Evolutionary conservation across 768 basidiomycete species (phyloP).

Genomic region (Lepiota subincarnata): DNA sequence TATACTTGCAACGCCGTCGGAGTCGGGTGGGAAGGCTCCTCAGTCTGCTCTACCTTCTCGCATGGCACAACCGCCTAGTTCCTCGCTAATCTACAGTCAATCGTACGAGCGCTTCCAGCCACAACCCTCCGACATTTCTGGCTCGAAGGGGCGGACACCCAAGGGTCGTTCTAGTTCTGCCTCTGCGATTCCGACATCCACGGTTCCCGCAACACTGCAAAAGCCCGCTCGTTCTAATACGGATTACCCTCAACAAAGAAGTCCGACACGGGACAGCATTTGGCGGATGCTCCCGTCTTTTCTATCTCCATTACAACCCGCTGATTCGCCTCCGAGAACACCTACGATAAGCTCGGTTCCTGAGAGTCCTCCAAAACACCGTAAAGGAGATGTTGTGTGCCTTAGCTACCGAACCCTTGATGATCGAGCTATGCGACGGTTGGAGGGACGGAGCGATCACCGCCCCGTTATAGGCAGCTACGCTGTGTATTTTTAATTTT

Average conservation of each 20-base stretch:
- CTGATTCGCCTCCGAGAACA: constrained; percentile 12
- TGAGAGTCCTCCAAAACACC: constrained; percentile 25
- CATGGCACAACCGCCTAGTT: not conserved
- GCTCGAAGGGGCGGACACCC: not conserved
- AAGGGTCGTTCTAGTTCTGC: not conserved
- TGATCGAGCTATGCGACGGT: constrained; percentile 66
- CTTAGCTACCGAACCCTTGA: constrained; percentile 70
- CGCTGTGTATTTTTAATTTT: constrained; percentile 54
- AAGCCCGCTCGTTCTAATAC: constrained; percentile 14
- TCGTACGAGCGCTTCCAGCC: constrained; percentile 2
- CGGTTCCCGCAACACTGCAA: not conserved
- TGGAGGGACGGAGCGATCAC: constrained; percentile 82
- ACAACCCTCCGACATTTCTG: not conserved
- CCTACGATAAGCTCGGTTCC: constrained; percentile 16
- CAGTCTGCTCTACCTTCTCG: not conserved
- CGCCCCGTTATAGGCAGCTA: constrained; percentile 82
- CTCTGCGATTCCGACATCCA: not conserved
- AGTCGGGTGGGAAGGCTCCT: not conserved
- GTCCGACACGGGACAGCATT: constrained; percentile 15
- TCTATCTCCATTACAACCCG: constrained; percentile 30
- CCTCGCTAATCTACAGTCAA: not conserved
- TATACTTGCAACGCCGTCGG: not conserved
- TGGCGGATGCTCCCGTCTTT: constrained; percentile 50
- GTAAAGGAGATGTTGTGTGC: constrained; percentile 70
- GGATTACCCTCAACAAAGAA: constrained; percentile 15